Evolutionary conservation across 2,329 filamentous ascomycete genomes (phyloP), one percentile per base, ranked within the genome.

Genomic region (Reticulascus tulasneorum): DNA sequence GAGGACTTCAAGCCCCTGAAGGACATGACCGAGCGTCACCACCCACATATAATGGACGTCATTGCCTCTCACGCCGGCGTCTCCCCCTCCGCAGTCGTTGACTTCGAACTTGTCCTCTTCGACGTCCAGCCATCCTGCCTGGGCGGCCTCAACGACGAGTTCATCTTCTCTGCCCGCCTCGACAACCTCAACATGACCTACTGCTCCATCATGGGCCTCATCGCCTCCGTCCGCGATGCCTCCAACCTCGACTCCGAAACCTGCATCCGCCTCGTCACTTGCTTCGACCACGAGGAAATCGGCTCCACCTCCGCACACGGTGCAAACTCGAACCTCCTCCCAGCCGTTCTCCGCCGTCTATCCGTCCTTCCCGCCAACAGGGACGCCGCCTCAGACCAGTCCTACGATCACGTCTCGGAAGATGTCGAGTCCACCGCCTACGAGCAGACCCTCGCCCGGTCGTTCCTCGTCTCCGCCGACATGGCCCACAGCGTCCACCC

Each of bases 231-330:
- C 18, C 63, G 71, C 15, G 72, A 77, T 4, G 59, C 76, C 10
- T 65, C 71, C 5, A 75, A 83, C 6, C 75, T 97, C 19, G 79
- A 88, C 27, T 64, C 83, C 16, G 91, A 96, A 54, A 69, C 77
- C 4, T 83, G 79, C 13, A 96, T 97, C 54, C 87, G 93, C 29
- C 71, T 98, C n/a, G 84, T 94, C 48, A 84, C 89, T 23, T 86
- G 91, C 63, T 98, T 98, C 60, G 93, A 98, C 59, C 90, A 98
- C 65, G 93, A 98, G 63, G 93, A 98, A 59, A 93, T 98, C 54
- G 93, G 93, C 35, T 94, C 87, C 44, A 82, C 78, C 39, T 94
- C 89, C 4, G 90, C 91, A 6, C 93, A 98, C 55, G 93, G 93
- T 44, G 93, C 93, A 13, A 82, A 94, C 64, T 95, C 88, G 5